Evolutionary conservation across 2,329 filamentous ascomycete genomes (phyloP).

Genomic region (Xylogone sp.): DNA sequence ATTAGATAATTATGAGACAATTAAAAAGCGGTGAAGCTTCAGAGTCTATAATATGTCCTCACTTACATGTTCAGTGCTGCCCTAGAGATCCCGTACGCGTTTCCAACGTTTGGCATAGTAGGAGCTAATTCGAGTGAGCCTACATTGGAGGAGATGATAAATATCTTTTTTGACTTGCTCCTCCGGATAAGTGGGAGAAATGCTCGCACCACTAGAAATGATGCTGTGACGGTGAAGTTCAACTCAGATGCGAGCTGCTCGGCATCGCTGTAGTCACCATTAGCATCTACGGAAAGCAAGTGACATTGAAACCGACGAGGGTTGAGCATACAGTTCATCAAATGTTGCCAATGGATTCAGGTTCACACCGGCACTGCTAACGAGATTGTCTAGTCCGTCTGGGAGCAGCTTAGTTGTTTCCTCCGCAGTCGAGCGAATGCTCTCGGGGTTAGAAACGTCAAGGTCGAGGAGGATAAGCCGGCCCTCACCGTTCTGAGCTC

Average conservation of each 20-base stretch:
- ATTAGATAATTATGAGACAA: neutral
- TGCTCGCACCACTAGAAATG: conserved; percentile 5
- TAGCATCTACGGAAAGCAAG: conserved; percentile 1
- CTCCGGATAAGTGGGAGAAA: conserved; percentile 18
- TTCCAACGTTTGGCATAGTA: conserved; percentile 12
- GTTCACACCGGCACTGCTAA: conserved; percentile 19
- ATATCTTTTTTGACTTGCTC: conserved; percentile 8
- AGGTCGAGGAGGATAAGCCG: conserved; percentile 8
- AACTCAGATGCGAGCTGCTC: conserved; percentile 6
- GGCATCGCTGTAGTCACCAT: conserved; percentile 4
- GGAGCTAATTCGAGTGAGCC: conserved; percentile 16
- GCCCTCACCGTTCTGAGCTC: conserved; percentile 1
- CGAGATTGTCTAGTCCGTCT: conserved; percentile 17
- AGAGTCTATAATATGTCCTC: too few relatives aligned
- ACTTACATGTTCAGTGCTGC: conserved; percentile 17
- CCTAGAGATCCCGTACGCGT: conserved; percentile 12
- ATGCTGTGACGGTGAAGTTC: conserved; percentile 1
- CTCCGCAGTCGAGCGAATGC: conserved; percentile 12
- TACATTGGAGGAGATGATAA: conserved; percentile 14
- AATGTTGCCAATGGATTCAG: conserved; percentile 7
- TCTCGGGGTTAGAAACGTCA: conserved; percentile 8
- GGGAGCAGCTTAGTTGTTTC: conserved; percentile 12
- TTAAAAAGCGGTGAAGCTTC: too few relatives aligned
- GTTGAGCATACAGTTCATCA: conserved; percentile 12
- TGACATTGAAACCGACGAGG: too few relatives aligned